phyloP scores from a whole-genome alignment of 768 basidiomycete genomes.

The Brasilioporus rufonigricans region DNA sequence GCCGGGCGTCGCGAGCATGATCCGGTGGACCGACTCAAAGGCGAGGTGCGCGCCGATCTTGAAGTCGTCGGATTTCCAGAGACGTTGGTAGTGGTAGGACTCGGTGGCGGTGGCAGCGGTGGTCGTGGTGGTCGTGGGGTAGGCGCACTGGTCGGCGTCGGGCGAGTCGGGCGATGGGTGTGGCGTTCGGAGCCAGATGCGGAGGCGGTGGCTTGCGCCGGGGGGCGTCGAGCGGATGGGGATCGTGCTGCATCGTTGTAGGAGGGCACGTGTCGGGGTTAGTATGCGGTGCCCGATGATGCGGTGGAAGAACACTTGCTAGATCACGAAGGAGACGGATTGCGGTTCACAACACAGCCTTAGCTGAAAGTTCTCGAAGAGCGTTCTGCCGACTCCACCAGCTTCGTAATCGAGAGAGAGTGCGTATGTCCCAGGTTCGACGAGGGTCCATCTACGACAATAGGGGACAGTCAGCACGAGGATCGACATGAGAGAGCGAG shows the following conservation, averaged over 20 bases:
- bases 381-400: slow-evolving; percentile 52
- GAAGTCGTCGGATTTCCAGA: slow-evolving; percentile 64
- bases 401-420: slow-evolving; percentile 67
- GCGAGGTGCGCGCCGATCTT: slow-evolving; percentile 57
- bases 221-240: slow-evolving; percentile 52
- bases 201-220: slow-evolving; percentile 60
- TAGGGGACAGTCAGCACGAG: background rate
- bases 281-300: background rate
- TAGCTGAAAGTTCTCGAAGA: slow-evolving; percentile 55
- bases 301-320: slow-evolving; percentile 38
- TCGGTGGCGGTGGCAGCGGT: slow-evolving; percentile 33
- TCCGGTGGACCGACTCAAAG: slow-evolving; percentile 49
- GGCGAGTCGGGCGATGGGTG: background rate
- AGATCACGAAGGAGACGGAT: slow-evolving; percentile 55
- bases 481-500: no score
- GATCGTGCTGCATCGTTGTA: slow-evolving; percentile 40
- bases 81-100: slow-evolving; percentile 59
- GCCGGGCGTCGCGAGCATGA: slow-evolving; percentile 46
- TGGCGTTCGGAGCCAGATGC: slow-evolving; percentile 59
- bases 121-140: background rate
- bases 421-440: slow-evolving; percentile 45
- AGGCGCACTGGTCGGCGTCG: background rate
- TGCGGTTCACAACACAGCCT: slow-evolving; percentile 54
- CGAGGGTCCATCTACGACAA: slow-evolving; percentile 47
- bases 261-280: no score